Conservation (phyloP, 78 protist species). For the Cavenderia fasciculata region DNA sequence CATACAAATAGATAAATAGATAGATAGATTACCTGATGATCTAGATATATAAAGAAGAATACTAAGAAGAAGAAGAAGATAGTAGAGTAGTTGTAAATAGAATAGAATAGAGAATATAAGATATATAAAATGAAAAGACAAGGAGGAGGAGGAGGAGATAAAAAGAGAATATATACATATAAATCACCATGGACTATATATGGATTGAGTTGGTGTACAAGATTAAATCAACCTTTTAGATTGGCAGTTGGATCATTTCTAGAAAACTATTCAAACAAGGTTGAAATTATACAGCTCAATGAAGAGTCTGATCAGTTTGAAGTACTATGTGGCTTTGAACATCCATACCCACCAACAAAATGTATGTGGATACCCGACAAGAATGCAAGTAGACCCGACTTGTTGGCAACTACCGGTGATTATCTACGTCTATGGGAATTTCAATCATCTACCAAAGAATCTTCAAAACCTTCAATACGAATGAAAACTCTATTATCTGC, state of each 20-base stretch:
- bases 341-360: slow-evolving; percentile 98
- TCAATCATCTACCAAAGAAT: no score
- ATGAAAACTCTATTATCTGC: slow-evolving; percentile 78
- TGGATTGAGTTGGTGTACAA: slow-evolving; percentile 91
- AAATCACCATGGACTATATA: slow-evolving; percentile 87
- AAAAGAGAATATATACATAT: slow-evolving; percentile 77
- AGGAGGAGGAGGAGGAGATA: no score
- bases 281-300: slow-evolving; percentile 76
- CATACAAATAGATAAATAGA: no score
- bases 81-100: no score
- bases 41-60: no score
- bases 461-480: no score
- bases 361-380: slow-evolving; percentile 93
- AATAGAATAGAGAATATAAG: no score
- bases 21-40: no score
- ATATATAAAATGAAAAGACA: no score
- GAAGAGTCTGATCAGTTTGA: slow-evolving; percentile 73
- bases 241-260: slow-evolving; percentile 95
- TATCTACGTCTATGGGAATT: slow-evolving; percentile 95
- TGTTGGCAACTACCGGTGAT: slow-evolving; percentile 98
- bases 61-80: no score
- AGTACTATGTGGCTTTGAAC: slow-evolving; percentile 83
- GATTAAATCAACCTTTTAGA: slow-evolving; percentile 86
- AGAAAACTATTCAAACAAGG: slow-evolving; percentile 91
- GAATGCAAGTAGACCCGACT: slow-evolving; percentile 73